Conservation (phyloP, 2,329 filamentous ascomycete genomes). For the Aspergillus alliaceus region DNA sequence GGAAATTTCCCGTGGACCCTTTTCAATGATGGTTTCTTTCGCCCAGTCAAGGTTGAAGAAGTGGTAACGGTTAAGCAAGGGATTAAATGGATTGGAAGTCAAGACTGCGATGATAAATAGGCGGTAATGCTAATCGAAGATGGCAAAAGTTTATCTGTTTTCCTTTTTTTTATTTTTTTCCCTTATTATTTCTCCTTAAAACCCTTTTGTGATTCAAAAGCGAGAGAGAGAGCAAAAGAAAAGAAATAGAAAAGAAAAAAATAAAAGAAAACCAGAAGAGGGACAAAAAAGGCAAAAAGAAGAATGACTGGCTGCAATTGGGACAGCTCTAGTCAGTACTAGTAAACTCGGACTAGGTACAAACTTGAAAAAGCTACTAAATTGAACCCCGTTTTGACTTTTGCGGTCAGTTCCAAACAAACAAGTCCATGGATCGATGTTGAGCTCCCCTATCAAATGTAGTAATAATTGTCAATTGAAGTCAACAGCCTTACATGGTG, state of each 20-base stretch:
- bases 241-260: conserved; percentile 11
- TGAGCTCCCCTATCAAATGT: conserved; percentile 22
- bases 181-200: no score
- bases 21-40: conserved; percentile 10
- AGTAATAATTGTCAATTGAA: conserved; percentile 17
- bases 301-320: conserved; percentile 18
- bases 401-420: conserved; percentile 18
- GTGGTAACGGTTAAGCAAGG: conserved; percentile 13
- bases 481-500: conserved; percentile 7
- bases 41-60: conserved; percentile 11
- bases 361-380: conserved; percentile 14
- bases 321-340: conserved; percentile 18
- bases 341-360: conserved; percentile 3
- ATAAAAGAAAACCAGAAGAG: conserved; percentile 16
- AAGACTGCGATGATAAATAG: conserved; percentile 4
- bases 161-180: background rate
- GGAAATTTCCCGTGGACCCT: conserved; percentile 19
- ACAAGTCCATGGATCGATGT: conserved; percentile 24
- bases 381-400: conserved; percentile 2
- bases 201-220: conserved; percentile 1
- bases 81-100: conserved; percentile 9
- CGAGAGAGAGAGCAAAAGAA: conserved; percentile 1
- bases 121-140: conserved; percentile 15
- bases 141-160: conserved; percentile 7
- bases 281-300: no score